Conservation (phyloP, 2,329 filamentous ascomycete species). For the Capronia coronata region DNA sequence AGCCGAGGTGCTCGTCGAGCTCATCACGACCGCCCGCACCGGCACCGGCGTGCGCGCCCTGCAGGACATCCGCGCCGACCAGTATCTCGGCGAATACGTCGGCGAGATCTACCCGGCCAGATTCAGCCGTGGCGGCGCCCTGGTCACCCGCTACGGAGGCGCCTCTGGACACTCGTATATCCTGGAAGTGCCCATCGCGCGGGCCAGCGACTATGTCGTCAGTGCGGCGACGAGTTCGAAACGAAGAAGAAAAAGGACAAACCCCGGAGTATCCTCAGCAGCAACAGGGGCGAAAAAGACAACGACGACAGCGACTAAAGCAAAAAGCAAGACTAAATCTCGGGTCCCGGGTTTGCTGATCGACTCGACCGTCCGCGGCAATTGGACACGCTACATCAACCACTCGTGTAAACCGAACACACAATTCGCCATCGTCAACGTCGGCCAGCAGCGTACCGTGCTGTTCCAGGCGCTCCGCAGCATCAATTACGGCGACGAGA, state of each 20-base stretch:
- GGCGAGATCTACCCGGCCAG: slow-evolving; percentile 21
- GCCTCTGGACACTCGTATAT: background rate
- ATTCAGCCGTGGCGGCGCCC: background rate
- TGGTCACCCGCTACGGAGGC: background rate
- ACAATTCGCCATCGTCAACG: background rate
- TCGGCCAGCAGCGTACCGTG: slow-evolving; percentile 9
- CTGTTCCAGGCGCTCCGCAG: slow-evolving; percentile 5
- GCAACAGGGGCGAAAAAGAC: background rate
- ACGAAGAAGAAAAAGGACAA: background rate
- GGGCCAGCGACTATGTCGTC: background rate
- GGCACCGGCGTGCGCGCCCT: slow-evolving; percentile 23
- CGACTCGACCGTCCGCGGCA: slow-evolving; percentile 17
- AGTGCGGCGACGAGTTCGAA: background rate
- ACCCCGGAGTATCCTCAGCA: background rate
- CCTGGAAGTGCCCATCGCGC: background rate
- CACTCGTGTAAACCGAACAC: slow-evolving; percentile 21
- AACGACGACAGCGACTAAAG: background rate
- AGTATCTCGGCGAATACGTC: slow-evolving; percentile 20
- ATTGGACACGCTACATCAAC: slow-evolving; percentile 27
- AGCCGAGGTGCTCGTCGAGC: slow-evolving; percentile 12
- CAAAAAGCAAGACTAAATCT: background rate
- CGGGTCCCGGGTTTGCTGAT: slow-evolving; percentile 1
- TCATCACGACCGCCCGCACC: slow-evolving; percentile 8
- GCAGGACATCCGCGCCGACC: slow-evolving; percentile 10
- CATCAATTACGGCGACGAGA: slow-evolving; percentile 21